Percentiles rank a stretch among this genome's conserved stretches.
These are phyloP conservation scores for Eucalyptus camaldulensis DNA, from an alignment of 345 rosid genomes.

Conservation along the genomic window DNA sequence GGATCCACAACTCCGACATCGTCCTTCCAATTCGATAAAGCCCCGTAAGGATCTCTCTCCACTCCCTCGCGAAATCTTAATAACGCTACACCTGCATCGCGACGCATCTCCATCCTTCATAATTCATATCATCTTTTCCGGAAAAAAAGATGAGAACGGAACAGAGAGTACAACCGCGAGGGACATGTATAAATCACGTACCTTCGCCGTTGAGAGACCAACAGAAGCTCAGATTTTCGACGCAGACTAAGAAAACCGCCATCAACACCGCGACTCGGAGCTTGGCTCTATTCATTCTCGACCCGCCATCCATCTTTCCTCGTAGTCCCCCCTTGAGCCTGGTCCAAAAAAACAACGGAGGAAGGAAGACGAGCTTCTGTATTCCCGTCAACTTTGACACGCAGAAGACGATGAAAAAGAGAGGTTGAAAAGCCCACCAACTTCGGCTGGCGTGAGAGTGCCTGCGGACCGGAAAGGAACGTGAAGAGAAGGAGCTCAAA, in stretches of 20 bases:
- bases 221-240: constrained; percentile 7
- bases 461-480: neutral
- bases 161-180: neutral
- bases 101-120: neutral
- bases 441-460: neutral
- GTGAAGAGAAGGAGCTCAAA: neutral
- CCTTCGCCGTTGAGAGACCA: constrained; percentile 34
- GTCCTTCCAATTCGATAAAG: constrained; percentile 42
- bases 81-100: constrained; percentile 40
- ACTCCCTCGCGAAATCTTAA: constrained; percentile 54
- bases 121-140: neutral
- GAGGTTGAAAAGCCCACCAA: neutral
- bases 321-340: neutral
- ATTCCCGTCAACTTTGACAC: neutral
- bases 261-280: neutral
- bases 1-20: constrained; percentile 10
- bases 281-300: neutral
- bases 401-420: neutral
- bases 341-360: neutral
- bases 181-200: neutral
- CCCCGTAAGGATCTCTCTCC: constrained; percentile 57
- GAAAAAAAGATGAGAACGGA: neutral
- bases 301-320: neutral
- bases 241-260: constrained; percentile 3
- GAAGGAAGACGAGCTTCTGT: neutral